A percentile compares a stretch with the other conserved stretches of the same genome.
Conservation (phyloP, 116 monocot genomes). For the Iris pallida region DNA sequence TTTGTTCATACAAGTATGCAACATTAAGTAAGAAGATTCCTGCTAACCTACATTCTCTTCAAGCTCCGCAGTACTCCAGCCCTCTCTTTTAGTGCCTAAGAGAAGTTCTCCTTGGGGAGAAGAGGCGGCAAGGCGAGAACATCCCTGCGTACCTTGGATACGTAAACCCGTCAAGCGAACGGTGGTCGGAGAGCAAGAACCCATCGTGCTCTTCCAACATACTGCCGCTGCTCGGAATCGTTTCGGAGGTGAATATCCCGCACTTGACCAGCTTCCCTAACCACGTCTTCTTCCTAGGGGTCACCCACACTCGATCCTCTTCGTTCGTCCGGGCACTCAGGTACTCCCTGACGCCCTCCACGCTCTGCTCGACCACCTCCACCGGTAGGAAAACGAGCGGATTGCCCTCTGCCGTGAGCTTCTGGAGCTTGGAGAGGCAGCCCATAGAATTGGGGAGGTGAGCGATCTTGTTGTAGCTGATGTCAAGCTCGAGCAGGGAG, state of each 20-base stretch:
- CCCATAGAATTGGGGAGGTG: conserved; percentile 60
- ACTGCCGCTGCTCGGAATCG: not conserved
- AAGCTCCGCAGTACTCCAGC: no score
- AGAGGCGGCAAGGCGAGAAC: conserved; percentile 45
- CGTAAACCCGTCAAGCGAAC: conserved; percentile 31
- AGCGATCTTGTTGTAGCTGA: conserved; percentile 79
- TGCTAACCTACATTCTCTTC: no score
- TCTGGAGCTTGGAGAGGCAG: conserved; percentile 53
- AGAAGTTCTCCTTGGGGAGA: conserved; percentile 21
- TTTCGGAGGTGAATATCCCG: conserved; percentile 25
- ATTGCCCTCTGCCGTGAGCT: conserved; percentile 58
- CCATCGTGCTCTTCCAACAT: conserved; percentile 13
- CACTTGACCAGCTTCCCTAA: conserved; percentile 50
- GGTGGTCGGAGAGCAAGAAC: conserved; percentile 26
- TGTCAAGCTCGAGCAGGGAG: conserved; percentile 76
- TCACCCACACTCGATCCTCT: not conserved
- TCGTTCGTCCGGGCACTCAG: conserved; percentile 46
- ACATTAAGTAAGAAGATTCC: no score
- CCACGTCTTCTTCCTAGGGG: conserved; percentile 37
- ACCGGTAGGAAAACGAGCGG: conserved; percentile 62
- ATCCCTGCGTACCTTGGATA: conserved; percentile 20
- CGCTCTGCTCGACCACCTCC: conserved; percentile 51
- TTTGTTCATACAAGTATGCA: no score
- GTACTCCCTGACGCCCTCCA: conserved; percentile 53
- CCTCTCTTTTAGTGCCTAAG: not conserved